Percentiles rank a stretch among this genome's conserved stretches.
These are phyloP conservation scores for Apiotrichum montevideense DNA, from an alignment of 1,284 basidiomycete species.

Conservation along the genomic window DNA sequence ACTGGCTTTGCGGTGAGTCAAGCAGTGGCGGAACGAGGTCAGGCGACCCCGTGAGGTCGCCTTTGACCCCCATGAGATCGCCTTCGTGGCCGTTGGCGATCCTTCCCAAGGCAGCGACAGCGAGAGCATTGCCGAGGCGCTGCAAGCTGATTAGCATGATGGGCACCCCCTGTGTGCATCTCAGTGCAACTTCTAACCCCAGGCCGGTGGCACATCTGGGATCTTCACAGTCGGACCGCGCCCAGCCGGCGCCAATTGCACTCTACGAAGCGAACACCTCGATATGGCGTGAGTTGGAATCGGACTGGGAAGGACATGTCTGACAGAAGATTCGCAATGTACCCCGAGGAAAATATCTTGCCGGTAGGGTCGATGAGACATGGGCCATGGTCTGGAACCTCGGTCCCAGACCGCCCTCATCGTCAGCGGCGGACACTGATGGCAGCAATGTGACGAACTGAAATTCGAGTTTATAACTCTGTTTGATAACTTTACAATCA, in stretches of 20 bases:
- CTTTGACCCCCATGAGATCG: background rate
- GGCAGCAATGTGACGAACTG: slow-evolving; percentile 30
- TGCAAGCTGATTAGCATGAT: background rate
- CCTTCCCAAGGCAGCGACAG: background rate
- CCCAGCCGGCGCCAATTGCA: slow-evolving; percentile 17
- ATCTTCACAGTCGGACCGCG: slow-evolving; percentile 22
- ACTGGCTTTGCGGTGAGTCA: slow-evolving; percentile 34
- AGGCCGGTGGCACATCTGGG: slow-evolving; percentile 38
- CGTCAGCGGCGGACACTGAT: no score
- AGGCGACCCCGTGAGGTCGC: background rate
- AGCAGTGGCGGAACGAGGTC: no score
- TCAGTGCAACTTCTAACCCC: background rate
- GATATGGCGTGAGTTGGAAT: slow-evolving; percentile 14
- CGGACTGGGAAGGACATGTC: background rate
- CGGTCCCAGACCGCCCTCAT: no score
- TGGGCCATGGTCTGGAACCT: no score
- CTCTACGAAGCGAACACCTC: slow-evolving; percentile 14
- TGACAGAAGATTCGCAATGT: slow-evolving; percentile 19
- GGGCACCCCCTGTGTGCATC: background rate
- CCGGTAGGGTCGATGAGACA: slow-evolving; percentile 12
- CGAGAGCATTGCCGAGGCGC: background rate
- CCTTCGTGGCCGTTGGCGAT: background rate
- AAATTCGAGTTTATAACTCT: slow-evolving; percentile 29
- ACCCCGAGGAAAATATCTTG: slow-evolving; percentile 31
- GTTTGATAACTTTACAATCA: slow-evolving; percentile 10